These are phyloP conservation scores for Parietaria judaica DNA, from an alignment of 306 rosid genomes.

Conservation along the genomic window DNA sequence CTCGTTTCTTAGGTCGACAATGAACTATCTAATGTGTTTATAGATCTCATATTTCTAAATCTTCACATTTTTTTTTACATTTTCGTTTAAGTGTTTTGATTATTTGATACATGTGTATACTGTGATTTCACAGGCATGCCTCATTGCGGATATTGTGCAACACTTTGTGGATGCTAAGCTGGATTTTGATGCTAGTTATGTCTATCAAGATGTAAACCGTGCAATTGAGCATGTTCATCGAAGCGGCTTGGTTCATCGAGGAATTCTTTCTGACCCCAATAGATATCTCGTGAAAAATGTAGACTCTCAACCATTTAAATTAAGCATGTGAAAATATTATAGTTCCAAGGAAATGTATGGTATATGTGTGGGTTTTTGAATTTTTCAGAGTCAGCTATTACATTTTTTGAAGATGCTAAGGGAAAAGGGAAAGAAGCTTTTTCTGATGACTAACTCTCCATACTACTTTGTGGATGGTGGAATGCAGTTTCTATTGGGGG, in stretches of 20 bases:
- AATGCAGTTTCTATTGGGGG: slow-evolving; percentile 88
- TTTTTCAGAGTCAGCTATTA: slow-evolving; percentile 59
- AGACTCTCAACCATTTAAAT: slow-evolving; percentile 22
- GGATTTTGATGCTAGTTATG: slow-evolving; percentile 82
- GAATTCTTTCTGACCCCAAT: slow-evolving; percentile 70
- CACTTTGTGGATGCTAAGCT: slow-evolving; percentile 86
- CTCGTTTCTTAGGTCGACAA: no score
- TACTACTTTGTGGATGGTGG: slow-evolving; percentile 91
- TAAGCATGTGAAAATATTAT: no score
- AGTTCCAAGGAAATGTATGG: not conserved
- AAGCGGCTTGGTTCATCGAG: slow-evolving; percentile 80
- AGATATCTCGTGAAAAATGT: slow-evolving; percentile 77
- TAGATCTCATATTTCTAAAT: no score
- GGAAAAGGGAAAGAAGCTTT: slow-evolving; percentile 90
- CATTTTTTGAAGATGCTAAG: slow-evolving; percentile 70
- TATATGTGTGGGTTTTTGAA: slow-evolving; percentile 19
- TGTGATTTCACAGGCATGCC: slow-evolving; percentile 77
- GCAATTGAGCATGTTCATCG: slow-evolving; percentile 88
- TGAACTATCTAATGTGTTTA: no score
- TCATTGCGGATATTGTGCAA: slow-evolving; percentile 91
- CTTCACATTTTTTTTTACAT: no score
- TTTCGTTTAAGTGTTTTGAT: no score
- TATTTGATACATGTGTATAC: slow-evolving; percentile 15
- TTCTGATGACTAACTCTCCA: slow-evolving; percentile 92
- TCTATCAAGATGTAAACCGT: slow-evolving; percentile 79